phyloP scores from a whole-genome alignment of 2,329 filamentous ascomycete genomes.

The Fusarium sp. region DNA sequence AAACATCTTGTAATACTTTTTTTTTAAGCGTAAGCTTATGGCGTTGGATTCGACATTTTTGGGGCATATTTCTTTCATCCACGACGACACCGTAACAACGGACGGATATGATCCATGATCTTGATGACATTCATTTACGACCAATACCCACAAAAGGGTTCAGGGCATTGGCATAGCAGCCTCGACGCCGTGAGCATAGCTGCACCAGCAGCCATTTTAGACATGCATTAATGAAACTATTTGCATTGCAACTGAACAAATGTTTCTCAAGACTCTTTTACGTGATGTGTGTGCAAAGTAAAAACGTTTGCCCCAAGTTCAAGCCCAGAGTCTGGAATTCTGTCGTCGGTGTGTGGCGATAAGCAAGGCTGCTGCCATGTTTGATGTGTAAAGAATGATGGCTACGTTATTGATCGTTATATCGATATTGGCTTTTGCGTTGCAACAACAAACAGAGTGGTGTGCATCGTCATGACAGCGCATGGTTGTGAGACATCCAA shows the following conservation, averaged over 20 bases:
- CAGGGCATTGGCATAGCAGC: slow-evolving; percentile 6
- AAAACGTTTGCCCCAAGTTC: too few species aligned
- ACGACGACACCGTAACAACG: slow-evolving; percentile 40
- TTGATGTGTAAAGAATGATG: not conserved
- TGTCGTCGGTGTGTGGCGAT: not conserved
- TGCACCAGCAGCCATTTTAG: slow-evolving; percentile 16
- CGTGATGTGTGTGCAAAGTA: not conserved
- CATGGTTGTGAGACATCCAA: slow-evolving; percentile 29
- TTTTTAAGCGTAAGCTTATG: slow-evolving; percentile 29
- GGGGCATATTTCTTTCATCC: slow-evolving; percentile 28
- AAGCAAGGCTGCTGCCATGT: not conserved
- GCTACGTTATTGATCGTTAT: not conserved
- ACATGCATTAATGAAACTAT: slow-evolving; percentile 16
- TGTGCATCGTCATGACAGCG: slow-evolving; percentile 15
- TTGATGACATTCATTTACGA: slow-evolving; percentile 40
- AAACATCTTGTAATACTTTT: slow-evolving; percentile 22
- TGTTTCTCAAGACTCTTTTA: not conserved
- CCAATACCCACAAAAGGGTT: slow-evolving; percentile 20
- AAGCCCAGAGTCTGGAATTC: too few species aligned
- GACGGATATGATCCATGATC: slow-evolving; percentile 39
- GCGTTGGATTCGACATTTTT: slow-evolving; percentile 27
- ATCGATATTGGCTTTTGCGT: not conserved
- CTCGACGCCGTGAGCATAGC: slow-evolving; percentile 15
- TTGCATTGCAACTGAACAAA: not conserved
- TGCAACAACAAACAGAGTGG: slow-evolving; percentile 13